Evolutionary conservation across 2,329 filamentous ascomycete species (phyloP), one percentile per base, ranked within the genome.

Genomic region (Teratosphaeria gauchensis): DNA sequence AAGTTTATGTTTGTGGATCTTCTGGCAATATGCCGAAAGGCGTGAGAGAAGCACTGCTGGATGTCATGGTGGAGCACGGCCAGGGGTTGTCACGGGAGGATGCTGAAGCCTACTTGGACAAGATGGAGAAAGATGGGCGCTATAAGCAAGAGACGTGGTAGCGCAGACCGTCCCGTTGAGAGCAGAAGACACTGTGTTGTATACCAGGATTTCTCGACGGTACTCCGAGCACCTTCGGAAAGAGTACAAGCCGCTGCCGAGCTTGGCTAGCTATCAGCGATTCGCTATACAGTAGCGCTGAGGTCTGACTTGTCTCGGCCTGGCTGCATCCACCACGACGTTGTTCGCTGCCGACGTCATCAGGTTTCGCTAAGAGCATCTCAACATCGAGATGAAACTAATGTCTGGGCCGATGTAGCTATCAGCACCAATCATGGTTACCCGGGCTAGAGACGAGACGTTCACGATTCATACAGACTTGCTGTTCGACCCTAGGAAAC

Each of bases 61-160:
- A 87, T 67, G 76, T 80, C 2, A 80, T 89, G 59, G 72, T 73
- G 53, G 63, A 64, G 35, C 67, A 69, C n/a, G 71, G 56, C 9
- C 76, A 74, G 0, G 59, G 57, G 2, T 66, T 77, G 68, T 65
- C 71, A 38, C 68, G 77, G 54, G 74, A 79, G 30, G 76, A 76
- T 9, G 84, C 84, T 0, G 84, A 86, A 66, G 73, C 68, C 28
- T 82, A 81, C 68, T 63, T 88, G 11, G 73, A 75, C 28, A 67
- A 63, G 3, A 80, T 88, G 80, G 85, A 88, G 72, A 86, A 81
- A 69, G 74, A 69, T 24, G 84, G 83, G 11, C 73, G 82, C 59
- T 88, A 85, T 70, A 83, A 82, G 66, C 85, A 88, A 68, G 86
- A 89, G 73, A 89, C 86, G 6, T 89, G 86, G 86, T 88, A 61